phyloP scores from a whole-genome alignment of 2,329 filamentous ascomycete species.

The Didymella lethalis region DNA sequence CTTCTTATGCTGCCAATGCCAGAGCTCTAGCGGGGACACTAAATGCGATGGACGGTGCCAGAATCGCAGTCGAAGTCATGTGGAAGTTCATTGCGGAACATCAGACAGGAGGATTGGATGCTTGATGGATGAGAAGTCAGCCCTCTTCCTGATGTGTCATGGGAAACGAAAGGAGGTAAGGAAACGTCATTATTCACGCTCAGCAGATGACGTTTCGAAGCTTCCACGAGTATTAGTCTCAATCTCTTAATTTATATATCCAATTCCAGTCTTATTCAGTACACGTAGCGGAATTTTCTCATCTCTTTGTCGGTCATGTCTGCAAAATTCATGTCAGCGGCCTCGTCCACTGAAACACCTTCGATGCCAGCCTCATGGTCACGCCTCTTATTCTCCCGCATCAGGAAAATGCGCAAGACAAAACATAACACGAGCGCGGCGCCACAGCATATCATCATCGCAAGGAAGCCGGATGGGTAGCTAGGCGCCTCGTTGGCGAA shows the following conservation, averaged over 20 bases:
- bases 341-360: neutral
- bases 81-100: neutral
- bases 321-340: neutral
- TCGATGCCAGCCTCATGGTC: neutral
- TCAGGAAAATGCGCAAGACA: neutral
- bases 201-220: neutral
- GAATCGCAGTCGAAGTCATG: neutral
- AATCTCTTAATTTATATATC: constrained; percentile 55
- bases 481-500: neutral
- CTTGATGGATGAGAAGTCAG: neutral
- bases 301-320: neutral
- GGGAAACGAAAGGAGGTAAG: neutral
- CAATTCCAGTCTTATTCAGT: neutral
- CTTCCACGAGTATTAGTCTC: constrained; percentile 42
- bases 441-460: neutral
- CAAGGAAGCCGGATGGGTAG: neutral
- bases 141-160: neutral
- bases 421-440: neutral
- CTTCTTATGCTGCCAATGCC: neutral
- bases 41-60: neutral
- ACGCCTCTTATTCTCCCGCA: neutral
- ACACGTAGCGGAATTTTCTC: neutral
- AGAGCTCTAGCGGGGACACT: neutral
- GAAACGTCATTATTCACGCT: neutral
- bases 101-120: neutral